These are phyloP conservation scores for Nicotiana otophora DNA, from an alignment of 257 asterid genomes.

Conservation along the genomic window DNA sequence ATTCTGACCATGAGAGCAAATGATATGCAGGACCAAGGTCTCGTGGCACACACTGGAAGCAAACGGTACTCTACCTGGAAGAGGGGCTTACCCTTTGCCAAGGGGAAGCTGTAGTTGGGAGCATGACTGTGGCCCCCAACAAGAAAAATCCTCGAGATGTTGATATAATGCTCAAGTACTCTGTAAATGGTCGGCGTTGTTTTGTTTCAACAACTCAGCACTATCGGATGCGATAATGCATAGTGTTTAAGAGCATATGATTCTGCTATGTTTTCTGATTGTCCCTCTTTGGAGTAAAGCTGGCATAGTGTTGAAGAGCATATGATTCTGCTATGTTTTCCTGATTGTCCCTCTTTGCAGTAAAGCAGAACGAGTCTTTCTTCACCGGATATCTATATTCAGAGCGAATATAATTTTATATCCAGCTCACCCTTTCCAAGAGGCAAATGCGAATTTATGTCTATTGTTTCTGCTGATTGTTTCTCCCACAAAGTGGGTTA, in stretches of 20 bases:
- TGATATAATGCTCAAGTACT: slow-evolving; percentile 69
- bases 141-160: slow-evolving; percentile 96
- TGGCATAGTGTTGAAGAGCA: neutral
- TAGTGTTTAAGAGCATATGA: neutral
- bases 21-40: slow-evolving; percentile 69
- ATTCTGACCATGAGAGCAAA: neutral
- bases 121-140: slow-evolving; percentile 67
- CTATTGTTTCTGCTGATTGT: neutral
- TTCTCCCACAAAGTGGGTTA: neutral
- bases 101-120: slow-evolving; percentile 73
- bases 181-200: slow-evolving; percentile 66
- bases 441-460: neutral
- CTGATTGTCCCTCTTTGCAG: neutral
- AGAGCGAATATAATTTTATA: neutral
- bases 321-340: neutral
- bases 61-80: slow-evolving; percentile 86
- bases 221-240: slow-evolving; percentile 54
- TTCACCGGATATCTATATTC: neutral
- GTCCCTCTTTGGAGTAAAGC: neutral
- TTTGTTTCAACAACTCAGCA: slow-evolving; percentile 53
- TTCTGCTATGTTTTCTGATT: neutral
- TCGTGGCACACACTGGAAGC: slow-evolving; percentile 93
- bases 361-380: neutral
- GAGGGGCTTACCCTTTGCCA: slow-evolving; percentile 72
- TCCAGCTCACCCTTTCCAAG: neutral